Percentiles rank a stretch among this genome's conserved stretches.
These are phyloP conservation scores for Uronychia setigera DNA, from an alignment of 73 alveolate species.

Conservation along the genomic window DNA sequence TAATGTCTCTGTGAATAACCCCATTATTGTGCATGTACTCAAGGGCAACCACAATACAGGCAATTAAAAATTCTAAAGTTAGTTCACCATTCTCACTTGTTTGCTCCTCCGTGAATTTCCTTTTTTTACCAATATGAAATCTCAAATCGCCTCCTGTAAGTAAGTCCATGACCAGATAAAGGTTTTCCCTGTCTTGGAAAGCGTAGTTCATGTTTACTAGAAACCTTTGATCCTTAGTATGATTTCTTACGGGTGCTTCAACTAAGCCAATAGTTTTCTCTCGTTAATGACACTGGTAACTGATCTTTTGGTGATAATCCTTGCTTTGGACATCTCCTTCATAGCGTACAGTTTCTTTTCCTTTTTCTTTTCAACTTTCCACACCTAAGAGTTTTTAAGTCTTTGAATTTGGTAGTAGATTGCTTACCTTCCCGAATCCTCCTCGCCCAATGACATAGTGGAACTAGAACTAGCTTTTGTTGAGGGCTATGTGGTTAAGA, in stretches of 20 bases:
- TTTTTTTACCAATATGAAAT: constrained; percentile 75
- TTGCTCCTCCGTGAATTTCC: constrained; percentile 86
- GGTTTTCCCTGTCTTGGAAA: constrained; percentile 78
- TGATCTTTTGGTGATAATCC: constrained; percentile 74
- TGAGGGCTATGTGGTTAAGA: constrained; percentile 18
- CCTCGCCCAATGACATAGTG: constrained; percentile 85
- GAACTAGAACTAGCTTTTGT: constrained; percentile 31
- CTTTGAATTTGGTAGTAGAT: neutral
- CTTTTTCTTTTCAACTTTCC: constrained; percentile 48
- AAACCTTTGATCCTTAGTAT: constrained; percentile 40
- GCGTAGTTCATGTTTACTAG: constrained; percentile 81
- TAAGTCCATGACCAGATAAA: constrained; percentile 80
- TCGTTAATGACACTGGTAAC: constrained; percentile 82
- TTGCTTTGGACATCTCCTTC: constrained; percentile 84
- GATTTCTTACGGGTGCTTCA: constrained; percentile 65
- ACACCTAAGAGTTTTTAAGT: neutral
- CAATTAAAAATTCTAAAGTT: constrained; percentile 52
- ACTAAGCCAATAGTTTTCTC: constrained; percentile 56
- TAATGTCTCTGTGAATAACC: constrained; percentile 80
- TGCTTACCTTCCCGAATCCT: constrained; percentile 82
- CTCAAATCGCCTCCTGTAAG: constrained; percentile 91
- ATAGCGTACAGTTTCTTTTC: constrained; percentile 67
- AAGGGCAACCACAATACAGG: constrained; percentile 67
- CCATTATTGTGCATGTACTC: constrained; percentile 73
- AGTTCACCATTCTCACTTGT: constrained; percentile 42